Evolutionary conservation across 768 basidiomycete genomes (phyloP), one percentile per base, ranked within the genome.

Genomic region (Naganishia onofrii): DNA sequence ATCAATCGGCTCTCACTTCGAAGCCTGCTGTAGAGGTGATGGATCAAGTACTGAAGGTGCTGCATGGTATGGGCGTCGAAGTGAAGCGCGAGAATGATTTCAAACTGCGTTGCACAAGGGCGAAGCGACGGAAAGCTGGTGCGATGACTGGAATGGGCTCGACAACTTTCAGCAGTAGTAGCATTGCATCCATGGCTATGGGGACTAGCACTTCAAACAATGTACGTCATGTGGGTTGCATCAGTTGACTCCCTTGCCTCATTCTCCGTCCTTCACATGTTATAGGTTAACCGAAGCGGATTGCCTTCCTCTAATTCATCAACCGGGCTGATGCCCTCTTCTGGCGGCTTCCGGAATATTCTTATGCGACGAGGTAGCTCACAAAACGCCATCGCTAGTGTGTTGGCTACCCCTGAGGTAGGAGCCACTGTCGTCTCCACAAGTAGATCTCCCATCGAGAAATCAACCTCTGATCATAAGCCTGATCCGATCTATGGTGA

Each of bases 321-420:
- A 34, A 84, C 89, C 0, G 73, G 75, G 21, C 89, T 91, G 71
- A 83, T 87, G 28, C 75, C 80, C 2, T 85, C 88, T 0, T 87
- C 88, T 3, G 90, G 89, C 1, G 93, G 92, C 88, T 86, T 95
- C 38, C 87, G 90, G 54, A 92, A 92, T 8, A 83, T 95, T 60
- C 85, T 95, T 51, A 91, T 94, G 88, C 88, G 93, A 34, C 86
- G 93, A 29, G 92, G 94, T 76, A 90, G 91, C 1, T 92, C 92
- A 19, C 92, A 95, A 77, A 88, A 70, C 28, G 70, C 31, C 68
- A 71, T 28, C 51, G 38, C 32, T 10, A 46, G 57, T 46, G 53
- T 36, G 34, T 36, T 89, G 19, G 87, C 87, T 0, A 76, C 81
- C 12, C 82, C 69, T 55, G 67, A 71, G 29, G 38, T 72, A 73